These are phyloP conservation scores for Eutrema japonicum DNA, from an alignment of 345 rosid species.

Conservation along the genomic window DNA sequence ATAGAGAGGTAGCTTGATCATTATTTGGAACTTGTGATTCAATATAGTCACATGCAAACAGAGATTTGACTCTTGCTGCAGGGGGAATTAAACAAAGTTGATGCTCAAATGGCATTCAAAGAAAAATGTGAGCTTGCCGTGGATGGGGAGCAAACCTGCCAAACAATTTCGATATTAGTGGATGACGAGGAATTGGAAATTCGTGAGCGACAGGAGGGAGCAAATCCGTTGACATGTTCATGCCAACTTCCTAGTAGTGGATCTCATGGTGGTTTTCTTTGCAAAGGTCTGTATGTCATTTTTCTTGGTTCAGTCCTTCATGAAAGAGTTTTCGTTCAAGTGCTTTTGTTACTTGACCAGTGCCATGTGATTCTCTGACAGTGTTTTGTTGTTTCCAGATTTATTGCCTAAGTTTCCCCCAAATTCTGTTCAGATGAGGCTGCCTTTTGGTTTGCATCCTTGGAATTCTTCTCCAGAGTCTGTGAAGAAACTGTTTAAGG, in stretches of 20 bases:
- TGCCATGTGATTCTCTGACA: conserved; percentile 19
- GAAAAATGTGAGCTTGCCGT: conserved; percentile 76
- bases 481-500: conserved; percentile 96
- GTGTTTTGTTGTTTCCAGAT: conserved; percentile 59
- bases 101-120: conserved; percentile 43
- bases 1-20: conserved; percentile 58
- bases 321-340: conserved; percentile 19
- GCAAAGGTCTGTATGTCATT: conserved; percentile 67
- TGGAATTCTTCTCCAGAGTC: conserved; percentile 81
- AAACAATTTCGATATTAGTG: conserved; percentile 55
- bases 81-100: conserved; percentile 52
- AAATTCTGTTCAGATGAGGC: conserved; percentile 75
- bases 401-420: conserved; percentile 90
- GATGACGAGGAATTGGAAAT: conserved; percentile 96
- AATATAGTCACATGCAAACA: conserved; percentile 20
- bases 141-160: conserved; percentile 50
- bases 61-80: conserved; percentile 47
- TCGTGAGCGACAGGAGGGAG: conserved; percentile 73
- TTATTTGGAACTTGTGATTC: conserved; percentile 26
- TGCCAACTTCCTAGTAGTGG: conserved; percentile 65
- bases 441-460: conserved; percentile 75
- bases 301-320: conserved; percentile 24
- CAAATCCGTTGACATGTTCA: conserved; percentile 59
- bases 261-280: conserved; percentile 64
- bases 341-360: conserved; percentile 15